phyloP scores from a whole-genome alignment of 163 green algal species.

The Chlamydomonas reinhardtii region DNA sequence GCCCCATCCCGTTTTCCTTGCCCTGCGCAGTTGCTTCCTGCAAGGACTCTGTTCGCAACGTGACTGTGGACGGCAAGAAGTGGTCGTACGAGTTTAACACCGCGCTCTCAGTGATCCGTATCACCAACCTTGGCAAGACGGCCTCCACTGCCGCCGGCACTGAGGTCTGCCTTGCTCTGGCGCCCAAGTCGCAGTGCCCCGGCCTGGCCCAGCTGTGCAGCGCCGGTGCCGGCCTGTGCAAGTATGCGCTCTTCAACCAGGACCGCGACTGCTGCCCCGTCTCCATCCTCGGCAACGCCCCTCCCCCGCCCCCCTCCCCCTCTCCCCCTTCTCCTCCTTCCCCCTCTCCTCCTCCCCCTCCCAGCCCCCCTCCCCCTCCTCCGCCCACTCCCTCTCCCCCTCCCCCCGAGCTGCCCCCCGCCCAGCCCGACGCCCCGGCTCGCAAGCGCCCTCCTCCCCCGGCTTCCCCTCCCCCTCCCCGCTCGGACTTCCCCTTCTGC shows the following conservation, averaged over 20 bases:
- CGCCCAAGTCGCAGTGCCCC: neutral
- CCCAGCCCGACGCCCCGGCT: no score
- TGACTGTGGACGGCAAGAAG: slow-evolving; percentile 29
- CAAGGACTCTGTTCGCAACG: slow-evolving; percentile 36
- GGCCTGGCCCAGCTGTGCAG: slow-evolving; percentile 11
- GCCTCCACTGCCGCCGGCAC: neutral
- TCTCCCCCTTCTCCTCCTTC: neutral
- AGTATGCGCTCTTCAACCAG: slow-evolving; percentile 47
- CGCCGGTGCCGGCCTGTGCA: slow-evolving; percentile 8
- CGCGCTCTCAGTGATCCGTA: slow-evolving; percentile 4
- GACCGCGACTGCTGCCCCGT: slow-evolving; percentile 48
- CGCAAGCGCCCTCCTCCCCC: neutral
- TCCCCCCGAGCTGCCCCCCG: no score
- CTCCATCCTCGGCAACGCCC: neutral
- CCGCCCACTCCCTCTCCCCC: neutral
- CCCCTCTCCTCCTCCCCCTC: neutral
- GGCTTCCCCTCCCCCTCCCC: neutral
- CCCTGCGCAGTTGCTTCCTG: slow-evolving; percentile 15
- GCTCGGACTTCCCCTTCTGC: slow-evolving; percentile 40
- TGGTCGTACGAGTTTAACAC: slow-evolving; percentile 44
- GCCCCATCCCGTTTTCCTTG: no score
- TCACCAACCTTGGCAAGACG: neutral
- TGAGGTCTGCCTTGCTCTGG: slow-evolving; percentile 21
- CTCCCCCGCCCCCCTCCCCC: neutral
- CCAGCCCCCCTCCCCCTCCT: neutral